Conservation (phyloP, 371 early-diverging fungal genomes). For the Saksenaea vasiformis region DNA sequence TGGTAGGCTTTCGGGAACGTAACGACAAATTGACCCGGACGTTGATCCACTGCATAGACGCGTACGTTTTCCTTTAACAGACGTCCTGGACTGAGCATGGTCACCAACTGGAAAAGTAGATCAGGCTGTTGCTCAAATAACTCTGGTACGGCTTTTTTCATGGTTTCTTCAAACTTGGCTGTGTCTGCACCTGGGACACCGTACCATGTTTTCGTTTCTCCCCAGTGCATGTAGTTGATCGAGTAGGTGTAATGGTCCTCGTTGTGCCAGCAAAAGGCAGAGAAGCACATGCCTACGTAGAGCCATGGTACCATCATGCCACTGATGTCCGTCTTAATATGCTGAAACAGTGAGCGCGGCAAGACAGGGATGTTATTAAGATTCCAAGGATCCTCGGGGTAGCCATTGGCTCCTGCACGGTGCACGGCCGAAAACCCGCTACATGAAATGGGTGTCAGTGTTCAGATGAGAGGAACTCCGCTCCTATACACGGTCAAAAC, state of each 20-base stretch:
- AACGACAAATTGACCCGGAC: slow-evolving; percentile 92
- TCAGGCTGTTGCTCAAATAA: slow-evolving; percentile 91
- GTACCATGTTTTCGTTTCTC: slow-evolving; percentile 98
- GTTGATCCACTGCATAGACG: slow-evolving; percentile 84
- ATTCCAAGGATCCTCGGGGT: slow-evolving; percentile 74
- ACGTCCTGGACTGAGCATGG: slow-evolving; percentile 86
- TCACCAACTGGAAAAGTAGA: slow-evolving; percentile 89
- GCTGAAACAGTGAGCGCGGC: slow-evolving; percentile 80
- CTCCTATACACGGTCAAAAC: neutral
- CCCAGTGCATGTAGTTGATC: slow-evolving; percentile 95
- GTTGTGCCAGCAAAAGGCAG: slow-evolving; percentile 97
- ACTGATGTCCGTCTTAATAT: slow-evolving; percentile 86
- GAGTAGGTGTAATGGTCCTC: slow-evolving; percentile 97
- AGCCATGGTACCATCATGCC: slow-evolving; percentile 98
- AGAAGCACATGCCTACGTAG: slow-evolving; percentile 95
- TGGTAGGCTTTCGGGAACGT: slow-evolving; percentile 97
- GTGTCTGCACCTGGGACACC: slow-evolving; percentile 90
- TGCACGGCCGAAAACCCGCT: slow-evolving; percentile 27
- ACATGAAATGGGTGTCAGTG: neutral
- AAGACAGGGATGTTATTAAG: slow-evolving; percentile 84
- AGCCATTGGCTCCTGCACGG: slow-evolving; percentile 1
- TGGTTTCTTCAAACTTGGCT: slow-evolving; percentile 79
- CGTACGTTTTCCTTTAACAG: slow-evolving; percentile 74
- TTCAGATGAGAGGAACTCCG: neutral
- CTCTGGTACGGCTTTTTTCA: slow-evolving; percentile 83